Percentiles rank a stretch among this genome's conserved stretches.
These are phyloP conservation scores for Parastagonospora avenae DNA, from an alignment of 2,329 filamentous ascomycete genomes.

Conservation along the genomic window DNA sequence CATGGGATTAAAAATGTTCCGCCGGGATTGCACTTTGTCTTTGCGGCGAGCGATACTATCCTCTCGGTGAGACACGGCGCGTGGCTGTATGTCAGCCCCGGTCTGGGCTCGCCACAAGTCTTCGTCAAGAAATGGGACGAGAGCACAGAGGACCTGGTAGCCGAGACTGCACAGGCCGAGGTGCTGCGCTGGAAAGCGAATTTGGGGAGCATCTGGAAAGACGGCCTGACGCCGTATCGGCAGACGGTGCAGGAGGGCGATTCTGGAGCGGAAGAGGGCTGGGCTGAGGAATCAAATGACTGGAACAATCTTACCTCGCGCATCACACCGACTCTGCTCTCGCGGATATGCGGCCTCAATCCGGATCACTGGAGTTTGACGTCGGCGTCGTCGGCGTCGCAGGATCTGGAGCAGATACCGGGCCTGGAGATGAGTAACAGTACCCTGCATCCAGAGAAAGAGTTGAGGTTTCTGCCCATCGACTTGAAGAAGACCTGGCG, in stretches of 20 bases:
- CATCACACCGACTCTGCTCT: slow-evolving; percentile 56
- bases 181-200: slow-evolving; percentile 60
- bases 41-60: slow-evolving; percentile 62
- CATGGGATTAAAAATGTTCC: slow-evolving; percentile 65
- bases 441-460: slow-evolving; percentile 41
- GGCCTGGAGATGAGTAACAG: slow-evolving; percentile 52
- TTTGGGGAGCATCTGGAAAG: slow-evolving; percentile 61
- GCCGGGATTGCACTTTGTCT: slow-evolving; percentile 65
- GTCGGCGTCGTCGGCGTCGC: slow-evolving; percentile 61
- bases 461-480: slow-evolving; percentile 61
- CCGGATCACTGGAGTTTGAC: slow-evolving; percentile 60
- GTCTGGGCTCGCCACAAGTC: slow-evolving; percentile 46
- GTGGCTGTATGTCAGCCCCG: slow-evolving; percentile 62
- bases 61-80: slow-evolving; percentile 66
- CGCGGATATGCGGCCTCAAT: slow-evolving; percentile 56
- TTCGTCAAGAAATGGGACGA: slow-evolving; percentile 64
- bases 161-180: slow-evolving; percentile 49
- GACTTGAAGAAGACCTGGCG: slow-evolving; percentile 68
- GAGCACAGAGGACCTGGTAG: slow-evolving; percentile 52
- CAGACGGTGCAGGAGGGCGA: slow-evolving; percentile 46
- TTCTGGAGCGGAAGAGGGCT: slow-evolving; percentile 35
- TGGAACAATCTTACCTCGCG: slow-evolving; percentile 60
- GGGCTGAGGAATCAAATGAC: slow-evolving; percentile 53
- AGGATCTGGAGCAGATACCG: slow-evolving; percentile 65
- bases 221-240: slow-evolving; percentile 55